Evolutionary conservation across 2,329 filamentous ascomycete genomes (phyloP), one percentile per base, ranked within the genome.

Genomic region (Alternaria arborescens): DNA sequence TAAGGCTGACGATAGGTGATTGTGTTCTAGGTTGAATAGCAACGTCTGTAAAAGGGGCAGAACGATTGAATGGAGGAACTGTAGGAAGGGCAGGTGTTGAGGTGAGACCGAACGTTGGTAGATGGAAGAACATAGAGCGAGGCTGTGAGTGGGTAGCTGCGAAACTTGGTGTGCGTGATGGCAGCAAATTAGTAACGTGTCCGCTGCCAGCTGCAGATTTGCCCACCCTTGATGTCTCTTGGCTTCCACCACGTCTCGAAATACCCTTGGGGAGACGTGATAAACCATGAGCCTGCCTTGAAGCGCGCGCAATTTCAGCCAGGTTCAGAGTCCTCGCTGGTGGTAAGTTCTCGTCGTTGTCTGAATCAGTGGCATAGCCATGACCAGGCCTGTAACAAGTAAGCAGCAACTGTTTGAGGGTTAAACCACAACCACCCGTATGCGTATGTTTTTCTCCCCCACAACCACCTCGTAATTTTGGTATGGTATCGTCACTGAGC

Each of bases 401-500:
- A 32, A 62, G 52, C 14, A 61, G 41, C 28, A 47, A 14, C 28
- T 58, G 43, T 47, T 56, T 58, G 8, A 58, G 24, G 14, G 54
- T 30, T 8, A 56, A 12, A 12, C 38, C 32, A 12, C 40, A 53
- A 26, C 26, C 4, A n/a, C 28, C 24, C 11, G 18, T 7, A 24
- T 50, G 7, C 5, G 7, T 18, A 12, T 18, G 2, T 10, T 32
- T 44, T 2, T 32, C 36, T n/a, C 41, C 40, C 16, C 20, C 50
- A 38, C 16, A 18, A 2, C 66, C 68, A 32, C 68, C 67, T 52
- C 67, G 61, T 16, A 66, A 18, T 36, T 57, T 50, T 14, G 58
- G 48, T 12, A 26, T 18, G 5, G 4, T 26, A 28, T 38, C 44
- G 5, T 42, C 20, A 12, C 3, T 42, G 10, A 26, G 26, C 8